Percentiles rank a stretch among this genome's conserved stretches.
phyloP scores from a whole-genome alignment of 2,329 filamentous ascomycete genomes.

The Fusarium sambucinum region DNA sequence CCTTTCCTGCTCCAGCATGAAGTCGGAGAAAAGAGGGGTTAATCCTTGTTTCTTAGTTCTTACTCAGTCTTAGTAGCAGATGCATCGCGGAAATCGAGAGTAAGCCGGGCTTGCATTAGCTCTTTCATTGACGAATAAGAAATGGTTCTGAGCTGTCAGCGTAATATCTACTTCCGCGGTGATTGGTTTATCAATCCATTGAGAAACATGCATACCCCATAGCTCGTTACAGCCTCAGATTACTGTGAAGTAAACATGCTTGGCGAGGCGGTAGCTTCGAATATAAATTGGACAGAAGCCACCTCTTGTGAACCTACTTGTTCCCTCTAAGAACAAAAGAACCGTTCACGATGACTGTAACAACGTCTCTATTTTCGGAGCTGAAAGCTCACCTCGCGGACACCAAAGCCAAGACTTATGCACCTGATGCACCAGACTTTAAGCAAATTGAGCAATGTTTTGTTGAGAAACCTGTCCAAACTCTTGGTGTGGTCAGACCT shows the following conservation, averaged over 20 bases:
- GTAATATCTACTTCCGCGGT: not conserved
- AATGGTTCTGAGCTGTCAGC: not conserved
- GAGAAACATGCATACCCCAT: not conserved
- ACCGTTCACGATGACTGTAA: not conserved
- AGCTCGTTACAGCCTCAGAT: not conserved
- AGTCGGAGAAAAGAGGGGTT: not conserved
- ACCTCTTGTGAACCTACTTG: not conserved
- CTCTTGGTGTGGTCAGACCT: conserved; percentile 1
- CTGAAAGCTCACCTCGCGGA: not conserved
- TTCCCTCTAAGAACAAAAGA: not conserved
- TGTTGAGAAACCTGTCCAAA: conserved; percentile 7
- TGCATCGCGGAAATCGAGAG: not conserved
- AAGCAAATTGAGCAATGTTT: conserved; percentile 3
- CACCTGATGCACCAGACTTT: conserved; percentile 31
- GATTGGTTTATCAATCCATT: not conserved
- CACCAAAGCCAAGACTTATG: not conserved
- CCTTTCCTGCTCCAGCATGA: not conserved
- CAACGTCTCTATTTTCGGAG: not conserved
- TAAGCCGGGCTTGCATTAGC: not conserved
- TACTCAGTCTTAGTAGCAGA: not conserved
- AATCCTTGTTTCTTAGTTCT: not conserved
- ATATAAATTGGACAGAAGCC: not conserved
- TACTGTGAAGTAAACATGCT: not conserved
- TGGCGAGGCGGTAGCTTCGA: not conserved
- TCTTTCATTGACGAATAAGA: not conserved